A percentile compares a stretch with the other conserved stretches of the same genome.
These are phyloP conservation scores for Caloboletus firmus DNA, from an alignment of 1,284 basidiomycete species.

Conservation along the genomic window DNA sequence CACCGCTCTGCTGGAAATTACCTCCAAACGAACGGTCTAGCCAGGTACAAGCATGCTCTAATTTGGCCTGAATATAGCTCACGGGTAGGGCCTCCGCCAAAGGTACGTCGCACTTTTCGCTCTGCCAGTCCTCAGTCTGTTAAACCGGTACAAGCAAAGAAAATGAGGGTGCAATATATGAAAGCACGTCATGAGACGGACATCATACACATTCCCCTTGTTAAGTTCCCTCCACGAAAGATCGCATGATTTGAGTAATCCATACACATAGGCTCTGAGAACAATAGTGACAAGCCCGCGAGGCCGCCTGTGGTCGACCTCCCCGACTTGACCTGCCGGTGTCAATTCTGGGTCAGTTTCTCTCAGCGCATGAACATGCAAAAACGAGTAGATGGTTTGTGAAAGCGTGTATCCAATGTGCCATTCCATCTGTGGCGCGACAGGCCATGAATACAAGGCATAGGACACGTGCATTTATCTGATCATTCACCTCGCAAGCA, in stretches of 20 bases:
- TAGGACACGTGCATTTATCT: conserved; percentile 12
- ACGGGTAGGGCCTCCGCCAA: conserved; percentile 72
- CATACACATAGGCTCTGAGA: conserved; percentile 69
- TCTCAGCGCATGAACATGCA: conserved; percentile 72
- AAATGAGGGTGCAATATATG: conserved; percentile 12
- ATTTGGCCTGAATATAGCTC: conserved; percentile 52
- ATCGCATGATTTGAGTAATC: conserved; percentile 81
- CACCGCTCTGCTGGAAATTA: conserved; percentile 15
- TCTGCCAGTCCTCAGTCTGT: conserved; percentile 85
- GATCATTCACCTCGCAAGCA: conserved; percentile 70
- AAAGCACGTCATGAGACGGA: conserved; percentile 41
- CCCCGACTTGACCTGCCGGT: conserved; percentile 29
- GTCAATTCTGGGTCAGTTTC: conserved; percentile 60
- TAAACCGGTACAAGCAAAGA: conserved; percentile 12
- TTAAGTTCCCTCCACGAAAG: conserved; percentile 78
- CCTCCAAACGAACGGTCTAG: conserved; percentile 45
- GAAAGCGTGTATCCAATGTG: conserved; percentile 81
- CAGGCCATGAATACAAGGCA: conserved; percentile 22
- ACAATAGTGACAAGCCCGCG: conserved; percentile 66
- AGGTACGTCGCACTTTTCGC: conserved; percentile 82
- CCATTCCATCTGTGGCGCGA: conserved; percentile 73
- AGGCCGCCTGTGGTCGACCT: conserved; percentile 41
- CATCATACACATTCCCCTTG: conserved; percentile 74
- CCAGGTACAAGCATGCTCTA: conserved; percentile 64
- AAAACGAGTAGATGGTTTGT: conserved; percentile 82